phyloP scores from a whole-genome alignment of 1,284 basidiomycete genomes.

The Ceratobasidium sp. region DNA sequence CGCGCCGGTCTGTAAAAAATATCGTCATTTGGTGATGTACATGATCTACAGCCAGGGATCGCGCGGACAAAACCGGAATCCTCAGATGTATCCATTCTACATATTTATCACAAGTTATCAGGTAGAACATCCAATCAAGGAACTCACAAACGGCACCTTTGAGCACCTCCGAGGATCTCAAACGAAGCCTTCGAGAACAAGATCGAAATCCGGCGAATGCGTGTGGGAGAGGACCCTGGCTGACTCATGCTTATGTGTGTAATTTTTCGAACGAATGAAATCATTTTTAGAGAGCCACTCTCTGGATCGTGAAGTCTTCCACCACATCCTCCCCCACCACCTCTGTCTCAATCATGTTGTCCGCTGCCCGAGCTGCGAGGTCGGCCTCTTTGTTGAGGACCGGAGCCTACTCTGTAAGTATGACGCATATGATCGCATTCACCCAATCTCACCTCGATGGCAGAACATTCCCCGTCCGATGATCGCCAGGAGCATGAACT shows the following conservation, averaged over 20 bases:
- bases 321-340: constrained; percentile 48
- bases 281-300: constrained; percentile 24
- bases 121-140: neutral
- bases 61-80: too few species aligned
- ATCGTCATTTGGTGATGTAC: too few species aligned
- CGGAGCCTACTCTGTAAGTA: constrained; percentile 69
- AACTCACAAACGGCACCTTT: too few species aligned
- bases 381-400: constrained; percentile 63
- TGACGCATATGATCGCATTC: neutral
- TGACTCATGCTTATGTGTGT: constrained; percentile 11
- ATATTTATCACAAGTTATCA: neutral
- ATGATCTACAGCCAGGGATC: too few species aligned
- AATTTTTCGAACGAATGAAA: constrained; percentile 7
- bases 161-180: too few species aligned
- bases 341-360: constrained; percentile 63
- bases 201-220: constrained; percentile 30
- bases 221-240: constrained; percentile 9
- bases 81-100: neutral
- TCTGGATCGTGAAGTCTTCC: constrained; percentile 3
- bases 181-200: too few species aligned
- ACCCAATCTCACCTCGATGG: constrained; percentile 1
- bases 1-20: too few species aligned
- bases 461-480: constrained; percentile 40
- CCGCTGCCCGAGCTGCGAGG: constrained; percentile 67
- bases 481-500: constrained; percentile 44